These are phyloP conservation scores for Penicillium mononematosum DNA, from an alignment of 495 filamentous ascomycete genomes.

Conservation along the genomic window DNA sequence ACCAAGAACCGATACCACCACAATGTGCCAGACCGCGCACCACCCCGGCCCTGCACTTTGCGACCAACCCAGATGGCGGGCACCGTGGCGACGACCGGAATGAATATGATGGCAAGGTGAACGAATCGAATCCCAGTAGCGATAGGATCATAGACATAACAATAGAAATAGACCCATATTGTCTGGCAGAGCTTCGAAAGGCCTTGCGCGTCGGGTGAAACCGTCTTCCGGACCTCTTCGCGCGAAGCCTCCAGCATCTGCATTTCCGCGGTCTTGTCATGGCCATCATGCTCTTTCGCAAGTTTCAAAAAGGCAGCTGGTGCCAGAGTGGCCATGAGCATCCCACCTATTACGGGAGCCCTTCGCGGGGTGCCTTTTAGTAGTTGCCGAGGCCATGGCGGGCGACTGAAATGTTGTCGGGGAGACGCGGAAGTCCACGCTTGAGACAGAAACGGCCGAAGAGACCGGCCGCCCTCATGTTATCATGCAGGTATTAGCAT, in stretches of 20 bases:
- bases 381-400: constrained; percentile 30
- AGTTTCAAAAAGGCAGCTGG: constrained; percentile 72
- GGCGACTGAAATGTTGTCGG: constrained; percentile 17
- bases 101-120: constrained; percentile 82
- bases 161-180: constrained; percentile 62
- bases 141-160: constrained; percentile 79
- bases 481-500: constrained; percentile 26
- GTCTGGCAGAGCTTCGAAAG: constrained; percentile 52
- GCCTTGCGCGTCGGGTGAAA: constrained; percentile 59
- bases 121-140: constrained; percentile 84
- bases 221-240: constrained; percentile 66
- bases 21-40: constrained; percentile 73
- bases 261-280: constrained; percentile 70
- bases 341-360: constrained; percentile 31
- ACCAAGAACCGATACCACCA: constrained; percentile 97
- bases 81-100: constrained; percentile 78
- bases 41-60: constrained; percentile 56
- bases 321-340: constrained; percentile 54
- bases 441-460: constrained; percentile 55
- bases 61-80: constrained; percentile 79
- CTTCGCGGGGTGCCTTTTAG: constrained; percentile 28
- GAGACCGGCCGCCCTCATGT: constrained; percentile 55
- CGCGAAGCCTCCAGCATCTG: constrained; percentile 83
- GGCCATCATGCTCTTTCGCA: constrained; percentile 60
- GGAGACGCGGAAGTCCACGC: constrained; percentile 27